These are phyloP conservation scores for Pontederia paniculata DNA, from an alignment of 176 grass and related monocot genomes.

Conservation along the genomic window DNA sequence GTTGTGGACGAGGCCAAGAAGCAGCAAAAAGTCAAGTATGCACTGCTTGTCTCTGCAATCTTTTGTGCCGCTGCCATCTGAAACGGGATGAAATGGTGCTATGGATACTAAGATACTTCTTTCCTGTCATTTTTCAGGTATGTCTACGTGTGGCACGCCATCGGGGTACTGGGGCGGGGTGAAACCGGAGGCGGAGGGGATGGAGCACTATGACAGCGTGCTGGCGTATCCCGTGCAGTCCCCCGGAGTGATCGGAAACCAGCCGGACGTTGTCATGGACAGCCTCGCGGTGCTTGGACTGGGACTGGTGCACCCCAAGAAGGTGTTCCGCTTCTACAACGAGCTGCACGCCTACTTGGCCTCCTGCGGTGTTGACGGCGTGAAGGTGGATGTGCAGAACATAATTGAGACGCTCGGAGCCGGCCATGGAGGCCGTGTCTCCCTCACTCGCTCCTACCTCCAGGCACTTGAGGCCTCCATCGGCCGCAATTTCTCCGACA, in stretches of 20 bases:
- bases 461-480: constrained; percentile 67
- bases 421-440: constrained; percentile 54
- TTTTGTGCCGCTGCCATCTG: too few relatives aligned
- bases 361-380: constrained; percentile 55
- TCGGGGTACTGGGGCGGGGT: constrained; percentile 90
- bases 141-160: constrained; percentile 81
- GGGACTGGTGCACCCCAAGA: constrained; percentile 49
- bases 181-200: constrained; percentile 22
- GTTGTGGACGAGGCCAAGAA: constrained; percentile 43
- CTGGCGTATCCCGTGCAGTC: constrained; percentile 51
- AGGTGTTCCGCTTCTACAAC: constrained; percentile 35
- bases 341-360: constrained; percentile 71
- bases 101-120: not conserved
- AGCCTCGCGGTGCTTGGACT: constrained; percentile 52
- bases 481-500: constrained; percentile 49
- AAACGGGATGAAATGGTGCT: not conserved
- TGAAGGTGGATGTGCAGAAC: constrained; percentile 88
- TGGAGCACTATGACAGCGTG: constrained; percentile 51
- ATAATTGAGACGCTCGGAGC: constrained; percentile 74
- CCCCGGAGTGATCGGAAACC: constrained; percentile 50
- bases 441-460: constrained; percentile 42
- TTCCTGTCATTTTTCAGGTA: constrained; percentile 14
- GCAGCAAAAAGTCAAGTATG: constrained; percentile 32
- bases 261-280: constrained; percentile 67
- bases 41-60: not conserved